Evolutionary conservation across 2,329 filamentous ascomycete genomes (phyloP).

Genomic region (Fusarium sp.): DNA sequence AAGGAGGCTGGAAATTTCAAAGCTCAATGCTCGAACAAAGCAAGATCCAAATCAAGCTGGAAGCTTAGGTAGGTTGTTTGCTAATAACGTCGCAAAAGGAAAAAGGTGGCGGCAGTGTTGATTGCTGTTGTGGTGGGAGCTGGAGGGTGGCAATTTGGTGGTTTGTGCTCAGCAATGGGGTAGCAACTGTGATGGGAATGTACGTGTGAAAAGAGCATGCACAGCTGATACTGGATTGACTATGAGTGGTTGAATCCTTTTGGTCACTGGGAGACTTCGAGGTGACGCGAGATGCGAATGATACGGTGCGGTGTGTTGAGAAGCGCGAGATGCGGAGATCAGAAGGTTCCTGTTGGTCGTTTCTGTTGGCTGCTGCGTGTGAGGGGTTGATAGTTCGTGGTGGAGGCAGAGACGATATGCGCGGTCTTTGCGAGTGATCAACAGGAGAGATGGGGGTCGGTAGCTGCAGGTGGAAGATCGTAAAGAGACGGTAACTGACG

Average conservation of each 20-base stretch:
- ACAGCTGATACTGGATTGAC: conserved; percentile 11
- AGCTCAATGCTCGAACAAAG: conserved; percentile 11
- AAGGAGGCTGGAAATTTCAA: neutral
- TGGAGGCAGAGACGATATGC: conserved; percentile 34
- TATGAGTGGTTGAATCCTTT: neutral
- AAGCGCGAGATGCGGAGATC: conserved; percentile 28
- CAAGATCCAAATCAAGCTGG: neutral
- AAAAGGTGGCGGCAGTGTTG: conserved; percentile 19
- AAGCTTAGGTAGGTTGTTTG: conserved; percentile 5
- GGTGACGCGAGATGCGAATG: conserved; percentile 2
- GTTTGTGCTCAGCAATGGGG: conserved; percentile 1
- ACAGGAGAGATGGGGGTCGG: conserved; percentile 34
- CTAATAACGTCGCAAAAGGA: conserved; percentile 12
- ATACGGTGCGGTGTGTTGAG: neutral
- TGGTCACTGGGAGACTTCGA: conserved; percentile 9
- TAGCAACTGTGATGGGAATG: neutral
- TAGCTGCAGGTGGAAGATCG: conserved; percentile 19
- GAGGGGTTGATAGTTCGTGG: conserved; percentile 35
- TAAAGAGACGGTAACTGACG: neutral
- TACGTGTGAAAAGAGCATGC: conserved; percentile 1
- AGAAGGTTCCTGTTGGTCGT: neutral
- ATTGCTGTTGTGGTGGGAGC: conserved; percentile 35
- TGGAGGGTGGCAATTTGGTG: conserved; percentile 14
- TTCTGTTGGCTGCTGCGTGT: conserved; percentile 14
- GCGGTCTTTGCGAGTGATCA: conserved; percentile 33